Evolutionary conservation across 2,329 filamentous ascomycete species (phyloP).

Genomic region (Fusarium penzigii): DNA sequence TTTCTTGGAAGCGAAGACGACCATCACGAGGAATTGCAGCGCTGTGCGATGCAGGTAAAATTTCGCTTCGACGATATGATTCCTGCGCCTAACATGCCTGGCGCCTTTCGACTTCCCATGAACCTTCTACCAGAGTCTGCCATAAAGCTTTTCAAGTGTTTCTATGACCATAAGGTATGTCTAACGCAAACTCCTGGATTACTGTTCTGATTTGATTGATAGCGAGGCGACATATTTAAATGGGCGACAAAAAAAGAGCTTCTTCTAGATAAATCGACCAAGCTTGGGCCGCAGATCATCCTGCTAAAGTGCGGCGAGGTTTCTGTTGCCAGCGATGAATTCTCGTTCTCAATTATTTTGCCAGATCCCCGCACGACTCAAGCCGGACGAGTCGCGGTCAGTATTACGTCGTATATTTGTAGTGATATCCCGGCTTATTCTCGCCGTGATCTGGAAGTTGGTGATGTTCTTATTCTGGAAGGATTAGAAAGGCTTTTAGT

Average conservation of each 20-base stretch:
- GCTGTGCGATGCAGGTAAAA: background rate
- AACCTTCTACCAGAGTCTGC: background rate
- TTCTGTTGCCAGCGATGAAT: background rate
- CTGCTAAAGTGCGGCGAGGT: conserved; percentile 1
- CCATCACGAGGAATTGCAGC: background rate
- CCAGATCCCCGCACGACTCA: conserved; percentile 1
- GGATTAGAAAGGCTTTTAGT: conserved; percentile 1
- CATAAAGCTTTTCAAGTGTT: conserved; percentile 4
- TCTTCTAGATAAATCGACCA: conserved; percentile 1
- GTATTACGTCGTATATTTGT: conserved; percentile 1
- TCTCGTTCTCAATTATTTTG: conserved; percentile 3
- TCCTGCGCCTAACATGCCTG: conserved; percentile 2
- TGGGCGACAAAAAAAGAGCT: conserved; percentile 1
- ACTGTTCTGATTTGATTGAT: conserved; percentile 1
- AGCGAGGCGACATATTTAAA: conserved; percentile 4
- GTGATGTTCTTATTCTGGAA: conserved; percentile 1
- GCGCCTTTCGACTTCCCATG: conserved; percentile 2
- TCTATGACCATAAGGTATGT: conserved; percentile 2
- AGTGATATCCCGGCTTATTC: background rate
- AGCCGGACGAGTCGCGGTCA: conserved; percentile 1
- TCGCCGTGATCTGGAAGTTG: conserved; percentile 1
- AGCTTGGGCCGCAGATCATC: conserved; percentile 4
- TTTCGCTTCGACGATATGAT: conserved; percentile 4
- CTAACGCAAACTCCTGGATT: background rate
- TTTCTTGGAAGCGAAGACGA: conserved; percentile 2